Conservation (phyloP, 768 basidiomycete species). For the Leccinum uliginosum region DNA sequence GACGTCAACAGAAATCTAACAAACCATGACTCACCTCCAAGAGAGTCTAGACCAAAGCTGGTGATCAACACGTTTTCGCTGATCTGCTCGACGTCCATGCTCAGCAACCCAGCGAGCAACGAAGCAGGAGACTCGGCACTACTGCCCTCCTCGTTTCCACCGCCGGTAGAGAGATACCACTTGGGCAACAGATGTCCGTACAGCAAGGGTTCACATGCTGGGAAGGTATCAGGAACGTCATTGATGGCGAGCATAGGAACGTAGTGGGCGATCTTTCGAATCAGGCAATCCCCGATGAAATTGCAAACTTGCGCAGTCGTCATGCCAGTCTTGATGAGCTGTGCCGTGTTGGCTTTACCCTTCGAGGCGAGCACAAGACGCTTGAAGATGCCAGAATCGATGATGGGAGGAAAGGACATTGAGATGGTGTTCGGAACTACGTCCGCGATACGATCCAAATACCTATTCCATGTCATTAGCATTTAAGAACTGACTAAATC, state of each 20-base stretch:
- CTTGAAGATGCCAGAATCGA: constrained; percentile 33
- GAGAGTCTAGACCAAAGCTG: constrained; percentile 23
- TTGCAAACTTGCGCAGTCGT: constrained; percentile 30
- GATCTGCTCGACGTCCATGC: constrained; percentile 27
- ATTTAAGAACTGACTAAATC: neutral
- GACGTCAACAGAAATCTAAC: too few species aligned
- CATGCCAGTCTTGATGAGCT: constrained; percentile 30
- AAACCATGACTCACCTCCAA: constrained; percentile 17
- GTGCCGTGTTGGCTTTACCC: constrained; percentile 27
- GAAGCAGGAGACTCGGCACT: constrained; percentile 22
- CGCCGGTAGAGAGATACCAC: constrained; percentile 17
- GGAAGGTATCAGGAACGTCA: constrained; percentile 25
- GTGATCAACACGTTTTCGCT: constrained; percentile 29
- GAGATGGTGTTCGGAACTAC: constrained; percentile 29
- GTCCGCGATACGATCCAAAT: constrained; percentile 31
- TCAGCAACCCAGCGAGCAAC: constrained; percentile 21
- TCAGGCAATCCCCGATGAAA: constrained; percentile 28
- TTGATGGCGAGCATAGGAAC: constrained; percentile 26
- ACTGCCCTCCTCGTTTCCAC: constrained; percentile 9
- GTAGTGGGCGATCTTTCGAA: constrained; percentile 28
- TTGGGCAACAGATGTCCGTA: constrained; percentile 24
- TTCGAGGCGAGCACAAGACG: constrained; percentile 26
- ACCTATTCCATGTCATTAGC: constrained; percentile 14
- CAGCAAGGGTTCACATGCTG: constrained; percentile 24
- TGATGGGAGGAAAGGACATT: constrained; percentile 33